A percentile compares a stretch with the other conserved stretches of the same genome.
These are phyloP conservation scores for Neonectria ditissima DNA, from an alignment of 2,329 filamentous ascomycete genomes.

Conservation along the genomic window DNA sequence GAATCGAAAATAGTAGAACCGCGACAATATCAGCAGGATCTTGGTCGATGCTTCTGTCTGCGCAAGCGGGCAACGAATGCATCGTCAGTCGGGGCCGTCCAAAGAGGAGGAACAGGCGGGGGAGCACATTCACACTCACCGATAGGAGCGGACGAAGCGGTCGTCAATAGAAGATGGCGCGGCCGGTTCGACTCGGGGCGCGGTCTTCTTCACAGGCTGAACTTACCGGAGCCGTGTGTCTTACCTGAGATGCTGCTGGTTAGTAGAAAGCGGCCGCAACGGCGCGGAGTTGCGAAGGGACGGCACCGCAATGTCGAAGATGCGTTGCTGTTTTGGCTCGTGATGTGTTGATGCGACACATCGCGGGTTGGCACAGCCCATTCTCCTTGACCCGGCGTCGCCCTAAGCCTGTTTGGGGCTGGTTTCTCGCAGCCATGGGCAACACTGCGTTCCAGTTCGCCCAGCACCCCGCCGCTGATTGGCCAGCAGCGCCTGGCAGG, in stretches of 20 bases:
- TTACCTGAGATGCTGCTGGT: slow-evolving; percentile 29
- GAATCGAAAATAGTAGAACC: slow-evolving; percentile 7
- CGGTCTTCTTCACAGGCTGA: slow-evolving; percentile 11
- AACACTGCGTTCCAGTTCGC: slow-evolving; percentile 42
- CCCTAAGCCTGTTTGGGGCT: slow-evolving; percentile 39
- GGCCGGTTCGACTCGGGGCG: slow-evolving; percentile 2
- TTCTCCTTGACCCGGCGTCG: slow-evolving; percentile 42
- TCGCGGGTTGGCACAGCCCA: slow-evolving; percentile 37
- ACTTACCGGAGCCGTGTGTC: slow-evolving; percentile 37
- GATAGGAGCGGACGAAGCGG: slow-evolving; percentile 36
- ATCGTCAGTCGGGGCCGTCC: slow-evolving; percentile 35
- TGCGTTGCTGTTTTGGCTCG: slow-evolving; percentile 44
- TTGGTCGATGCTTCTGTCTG: slow-evolving; percentile 19
- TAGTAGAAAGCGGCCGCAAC: slow-evolving; percentile 44
- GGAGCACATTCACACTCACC: slow-evolving; percentile 39
- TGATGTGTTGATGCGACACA: slow-evolving; percentile 48
- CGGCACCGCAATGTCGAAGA: slow-evolving; percentile 42
- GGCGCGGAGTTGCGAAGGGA: slow-evolving; percentile 44
- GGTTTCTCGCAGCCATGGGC: slow-evolving; percentile 48
- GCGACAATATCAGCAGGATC: not conserved
- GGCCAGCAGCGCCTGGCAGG: slow-evolving; percentile 24
- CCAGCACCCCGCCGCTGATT: slow-evolving; percentile 37
- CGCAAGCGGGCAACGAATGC: slow-evolving; percentile 24
- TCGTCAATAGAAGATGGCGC: slow-evolving; percentile 9
- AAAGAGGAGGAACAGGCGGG: slow-evolving; percentile 33